Evolutionary conservation across 371 early-diverging fungal genomes (phyloP), one percentile per base, ranked within the genome.

Genomic region (Haplosporangium sp.): DNA sequence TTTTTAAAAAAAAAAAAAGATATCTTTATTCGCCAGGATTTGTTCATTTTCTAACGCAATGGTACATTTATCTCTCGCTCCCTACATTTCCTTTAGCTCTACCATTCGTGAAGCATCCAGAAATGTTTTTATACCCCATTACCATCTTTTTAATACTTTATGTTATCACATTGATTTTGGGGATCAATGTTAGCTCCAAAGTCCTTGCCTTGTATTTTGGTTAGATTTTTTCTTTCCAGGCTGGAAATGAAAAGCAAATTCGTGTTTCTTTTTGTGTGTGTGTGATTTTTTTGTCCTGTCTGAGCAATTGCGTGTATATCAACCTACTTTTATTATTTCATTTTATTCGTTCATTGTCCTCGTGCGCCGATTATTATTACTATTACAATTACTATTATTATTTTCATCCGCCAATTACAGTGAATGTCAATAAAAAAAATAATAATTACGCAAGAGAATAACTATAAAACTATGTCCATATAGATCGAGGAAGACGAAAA

Each of bases 21-120:
- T 27, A 27, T 27, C 27, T 27, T 27, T 27, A 27, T 27, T 27
- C 27, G 1, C 27, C 27, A 27, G 64, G 3, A 38, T 60, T 3
- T 52, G 9, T 52, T 52, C 52, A 9, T n/a, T 52, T 19, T 52
- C 52, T 52, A 17, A 52, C 9, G 2, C 8, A 52, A 45, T 45
- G 8, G 45, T 8, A 52, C 17, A 17, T 17, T 0, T 17, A 13
- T n/a, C 17, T 64, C 40, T 50, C 3, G 35, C 63, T 44, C 55
- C 52, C 7, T 68, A 61, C 63, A 67, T 20, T 55, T 20, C 19
- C 56, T 63, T 65, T 84, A 91, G 97, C 96, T 2, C 84, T 97
- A 44, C 97, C 97, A 15, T 97, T 97, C 78, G 83, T 97, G 73
- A 92, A 93, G 45, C 93, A 95, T 82, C 92, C 95, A 8, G 93